These are phyloP conservation scores for Sanghuangporus sanghuang DNA, from an alignment of 1,284 basidiomycete species.

Conservation along the genomic window DNA sequence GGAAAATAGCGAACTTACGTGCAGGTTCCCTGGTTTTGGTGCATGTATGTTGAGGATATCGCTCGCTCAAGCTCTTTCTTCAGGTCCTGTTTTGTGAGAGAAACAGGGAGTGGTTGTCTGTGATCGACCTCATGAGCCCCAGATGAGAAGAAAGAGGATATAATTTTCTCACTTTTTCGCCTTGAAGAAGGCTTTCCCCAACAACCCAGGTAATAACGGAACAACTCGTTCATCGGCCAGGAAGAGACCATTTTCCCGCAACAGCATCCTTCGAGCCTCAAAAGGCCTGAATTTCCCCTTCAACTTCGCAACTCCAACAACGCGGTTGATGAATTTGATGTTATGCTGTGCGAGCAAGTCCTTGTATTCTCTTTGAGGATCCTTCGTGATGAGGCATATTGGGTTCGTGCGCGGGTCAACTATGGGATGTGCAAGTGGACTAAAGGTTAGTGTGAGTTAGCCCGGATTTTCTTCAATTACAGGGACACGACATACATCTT, in stretches of 20 bases:
- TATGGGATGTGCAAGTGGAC: conserved; percentile 76
- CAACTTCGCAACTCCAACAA: conserved; percentile 88
- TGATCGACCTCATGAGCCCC: neutral
- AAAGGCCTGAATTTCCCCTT: conserved; percentile 93
- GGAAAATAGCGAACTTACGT: conserved; percentile 48
- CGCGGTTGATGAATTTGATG: conserved; percentile 86
- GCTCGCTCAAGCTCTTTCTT: conserved; percentile 89
- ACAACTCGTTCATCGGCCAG: conserved; percentile 90
- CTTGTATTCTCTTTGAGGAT: conserved; percentile 95
- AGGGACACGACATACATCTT: conserved; percentile 59
- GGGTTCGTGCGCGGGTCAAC: conserved; percentile 75
- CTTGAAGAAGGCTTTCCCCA: conserved; percentile 90
- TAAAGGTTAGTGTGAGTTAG: conserved; percentile 27
- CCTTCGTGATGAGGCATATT: conserved; percentile 91
- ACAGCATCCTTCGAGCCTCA: conserved; percentile 80
- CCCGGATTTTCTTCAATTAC: conserved; percentile 8
- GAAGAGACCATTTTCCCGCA: conserved; percentile 90
- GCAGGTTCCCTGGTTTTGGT: conserved; percentile 89
- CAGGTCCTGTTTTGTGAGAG: conserved; percentile 79
- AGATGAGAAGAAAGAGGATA: neutral
- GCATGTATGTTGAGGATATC: conserved; percentile 89
- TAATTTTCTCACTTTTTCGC: conserved; percentile 77
- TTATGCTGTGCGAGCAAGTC: conserved; percentile 75
- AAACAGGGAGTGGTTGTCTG: conserved; percentile 92
- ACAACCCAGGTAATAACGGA: conserved; percentile 79